Evolutionary conservation across 23 red algal species (phyloP), one percentile per base, ranked within the genome.

Genomic region (Gracilaria domingensis): DNA sequence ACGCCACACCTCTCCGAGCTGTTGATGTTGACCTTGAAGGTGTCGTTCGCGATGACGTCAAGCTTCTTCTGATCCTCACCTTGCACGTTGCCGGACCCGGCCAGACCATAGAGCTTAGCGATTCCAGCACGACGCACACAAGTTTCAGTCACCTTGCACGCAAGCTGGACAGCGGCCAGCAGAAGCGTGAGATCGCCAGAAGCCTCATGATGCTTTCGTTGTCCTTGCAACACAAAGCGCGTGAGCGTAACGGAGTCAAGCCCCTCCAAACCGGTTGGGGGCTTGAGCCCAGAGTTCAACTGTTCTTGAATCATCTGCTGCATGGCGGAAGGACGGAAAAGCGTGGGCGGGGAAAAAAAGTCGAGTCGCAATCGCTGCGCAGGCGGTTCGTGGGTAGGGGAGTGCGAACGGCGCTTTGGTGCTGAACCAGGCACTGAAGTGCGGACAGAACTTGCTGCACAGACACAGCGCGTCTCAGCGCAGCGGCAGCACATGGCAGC

Each of bases 41-140:
- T 94, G 82, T 99, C 97, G 80, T 99, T 99, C 23, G 97, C 94
- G 45, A 99, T 94, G 32, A 99, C 84, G 62, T 99, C 97, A 89
- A 99, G 86, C 94, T 96, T 96, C 86, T 99, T 99, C 97, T 99
- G 97, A 39, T 99, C 97, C 90, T 99, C 97, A 32, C 97, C 97
- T 61, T 99, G 97, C 33, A 99, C 85, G 53, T 99, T 99, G 29
- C 91, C 90, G 28, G 90, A 92, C 44, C 94, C 93, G 45, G 94
- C 92, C 28, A 96, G 56, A 51, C 97, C 97, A 67, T 96, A 96
- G 53, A 99, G 93, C 53, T 99, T 95, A 9, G 97, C 95, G 28
- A 99, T 96, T 34, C 97, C 97, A 42, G 97, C 97, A 44, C 95
- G 92, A 1, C 97, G 94, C 50, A 99, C 97, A 72, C 94, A 95